phyloP scores from a whole-genome alignment of 2,329 filamentous ascomycete species.

The Nemania abortiva region DNA sequence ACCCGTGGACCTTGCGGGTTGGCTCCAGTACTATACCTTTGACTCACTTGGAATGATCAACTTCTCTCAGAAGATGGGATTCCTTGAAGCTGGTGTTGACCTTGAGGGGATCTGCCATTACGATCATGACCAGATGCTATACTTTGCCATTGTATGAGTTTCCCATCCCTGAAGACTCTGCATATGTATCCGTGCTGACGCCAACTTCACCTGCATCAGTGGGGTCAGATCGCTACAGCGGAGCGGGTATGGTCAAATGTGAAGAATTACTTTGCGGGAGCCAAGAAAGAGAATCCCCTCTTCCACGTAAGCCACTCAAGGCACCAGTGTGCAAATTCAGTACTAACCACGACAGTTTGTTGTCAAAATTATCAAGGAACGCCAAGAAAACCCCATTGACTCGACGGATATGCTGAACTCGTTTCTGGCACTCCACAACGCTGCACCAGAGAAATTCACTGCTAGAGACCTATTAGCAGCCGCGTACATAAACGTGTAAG shows the following conservation, averaged over 20 bases:
- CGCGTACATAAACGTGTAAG: constrained; percentile 35
- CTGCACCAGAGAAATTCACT: constrained; percentile 29
- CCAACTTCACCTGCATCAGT: constrained; percentile 8
- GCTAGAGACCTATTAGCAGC: constrained; percentile 28
- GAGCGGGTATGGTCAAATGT: constrained; percentile 25
- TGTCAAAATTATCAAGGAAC: constrained; percentile 31
- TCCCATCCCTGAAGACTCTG: not conserved
- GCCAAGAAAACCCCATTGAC: constrained; percentile 24
- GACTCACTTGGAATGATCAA: constrained; percentile 32
- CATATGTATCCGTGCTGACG: not conserved
- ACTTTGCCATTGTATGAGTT: constrained; percentile 27
- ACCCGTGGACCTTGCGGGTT: constrained; percentile 24
- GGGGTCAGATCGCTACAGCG: constrained; percentile 23
- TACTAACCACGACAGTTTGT: constrained; percentile 21
- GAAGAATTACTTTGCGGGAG: constrained; percentile 13
- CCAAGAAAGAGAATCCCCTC: constrained; percentile 28
- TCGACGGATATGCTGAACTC: constrained; percentile 29
- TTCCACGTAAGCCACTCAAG: constrained; percentile 30
- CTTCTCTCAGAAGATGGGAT: constrained; percentile 33
- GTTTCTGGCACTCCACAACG: constrained; percentile 25
- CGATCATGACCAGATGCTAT: constrained; percentile 36
- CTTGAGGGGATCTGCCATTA: constrained; percentile 32
- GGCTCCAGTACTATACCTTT: constrained; percentile 37
- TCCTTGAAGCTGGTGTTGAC: constrained; percentile 31
- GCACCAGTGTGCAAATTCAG: not conserved